phyloP scores from a whole-genome alignment of 164 flowering plant species.

The Protea cynaroides region DNA sequence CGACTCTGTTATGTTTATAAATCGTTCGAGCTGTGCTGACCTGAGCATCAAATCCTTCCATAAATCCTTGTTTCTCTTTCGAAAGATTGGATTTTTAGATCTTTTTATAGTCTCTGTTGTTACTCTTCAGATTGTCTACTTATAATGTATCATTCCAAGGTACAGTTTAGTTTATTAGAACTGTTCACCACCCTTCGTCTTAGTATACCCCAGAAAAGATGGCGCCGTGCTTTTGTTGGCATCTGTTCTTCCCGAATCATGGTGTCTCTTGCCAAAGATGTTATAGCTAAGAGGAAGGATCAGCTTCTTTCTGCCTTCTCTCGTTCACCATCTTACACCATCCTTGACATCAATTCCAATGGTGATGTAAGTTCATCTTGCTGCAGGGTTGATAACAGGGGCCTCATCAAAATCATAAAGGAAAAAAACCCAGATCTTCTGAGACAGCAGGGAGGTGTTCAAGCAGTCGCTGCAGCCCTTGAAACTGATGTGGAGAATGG shows the following conservation, averaged over 20 bases:
- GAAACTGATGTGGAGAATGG: constrained; percentile 34
- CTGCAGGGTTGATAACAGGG: constrained; percentile 6
- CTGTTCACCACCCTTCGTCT: not conserved
- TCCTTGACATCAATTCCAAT: constrained; percentile 1
- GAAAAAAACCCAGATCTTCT: constrained; percentile 24
- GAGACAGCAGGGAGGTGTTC: constrained; percentile 31
- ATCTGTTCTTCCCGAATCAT: constrained; percentile 3
- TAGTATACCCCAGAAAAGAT: constrained; percentile 3
- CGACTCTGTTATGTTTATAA: too few species aligned
- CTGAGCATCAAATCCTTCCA: too few species aligned
- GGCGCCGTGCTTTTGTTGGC: constrained; percentile 9
- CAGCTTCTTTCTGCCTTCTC: not conserved
- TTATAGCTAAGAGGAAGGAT: constrained; percentile 6
- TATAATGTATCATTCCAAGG: too few species aligned
- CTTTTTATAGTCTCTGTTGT: too few species aligned
- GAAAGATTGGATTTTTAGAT: too few species aligned
- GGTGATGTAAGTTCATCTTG: not conserved
- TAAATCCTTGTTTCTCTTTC: too few species aligned
- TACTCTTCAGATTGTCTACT: too few species aligned
- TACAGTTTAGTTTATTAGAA: too few species aligned
- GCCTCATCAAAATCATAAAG: constrained; percentile 30
- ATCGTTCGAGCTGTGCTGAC: too few species aligned
- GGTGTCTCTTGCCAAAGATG: constrained; percentile 12
- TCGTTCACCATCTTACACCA: constrained; percentile 13
- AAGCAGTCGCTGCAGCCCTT: constrained; percentile 31